Percentiles rank a stretch among this genome's conserved stretches.
These are phyloP conservation scores for Trametes elegans DNA, from an alignment of 768 basidiomycete species.

Conservation along the genomic window DNA sequence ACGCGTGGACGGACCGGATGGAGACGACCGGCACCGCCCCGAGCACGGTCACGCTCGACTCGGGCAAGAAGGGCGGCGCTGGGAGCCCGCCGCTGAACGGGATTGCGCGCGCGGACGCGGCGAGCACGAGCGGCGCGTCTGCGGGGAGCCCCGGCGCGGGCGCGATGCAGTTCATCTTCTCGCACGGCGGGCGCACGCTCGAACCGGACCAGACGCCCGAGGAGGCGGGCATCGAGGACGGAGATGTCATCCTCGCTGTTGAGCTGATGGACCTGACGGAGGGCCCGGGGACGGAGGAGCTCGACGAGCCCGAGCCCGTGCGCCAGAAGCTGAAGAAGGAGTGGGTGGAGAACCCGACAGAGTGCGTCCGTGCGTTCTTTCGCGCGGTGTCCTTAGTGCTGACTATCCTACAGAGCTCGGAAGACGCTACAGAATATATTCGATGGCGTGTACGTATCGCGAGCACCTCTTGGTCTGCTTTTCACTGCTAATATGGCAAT, in stretches of 20 bases:
- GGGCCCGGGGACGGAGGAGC: conserved; percentile 56
- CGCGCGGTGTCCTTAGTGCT: background rate
- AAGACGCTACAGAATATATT: conserved; percentile 81
- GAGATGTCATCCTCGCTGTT: conserved; percentile 85
- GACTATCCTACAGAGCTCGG: conserved; percentile 49
- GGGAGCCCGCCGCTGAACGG: conserved; percentile 44
- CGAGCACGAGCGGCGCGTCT: conserved; percentile 20
- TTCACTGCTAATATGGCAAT: background rate
- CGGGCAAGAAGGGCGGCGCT: conserved; percentile 43
- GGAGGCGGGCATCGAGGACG: conserved; percentile 84
- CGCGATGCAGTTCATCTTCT: conserved; percentile 79
- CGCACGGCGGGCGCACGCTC: conserved; percentile 76
- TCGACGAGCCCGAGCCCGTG: conserved; percentile 65
- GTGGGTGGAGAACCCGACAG: conserved; percentile 73
- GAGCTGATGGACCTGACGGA: conserved; percentile 90
- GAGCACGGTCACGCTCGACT: conserved; percentile 35
- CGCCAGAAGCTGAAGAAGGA: conserved; percentile 76
- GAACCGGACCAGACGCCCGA: conserved; percentile 83
- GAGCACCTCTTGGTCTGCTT: background rate
- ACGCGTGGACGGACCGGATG: conserved; percentile 89
- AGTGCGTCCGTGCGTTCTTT: conserved; percentile 45
- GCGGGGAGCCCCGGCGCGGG: conserved; percentile 33
- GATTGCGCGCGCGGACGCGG: conserved; percentile 48
- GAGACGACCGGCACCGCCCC: conserved; percentile 36
- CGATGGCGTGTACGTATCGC: conserved; percentile 68